Percentiles rank a stretch among this genome's conserved stretches.
Conservation (phyloP, 345 rosid genomes). For the Citrus australasica region DNA sequence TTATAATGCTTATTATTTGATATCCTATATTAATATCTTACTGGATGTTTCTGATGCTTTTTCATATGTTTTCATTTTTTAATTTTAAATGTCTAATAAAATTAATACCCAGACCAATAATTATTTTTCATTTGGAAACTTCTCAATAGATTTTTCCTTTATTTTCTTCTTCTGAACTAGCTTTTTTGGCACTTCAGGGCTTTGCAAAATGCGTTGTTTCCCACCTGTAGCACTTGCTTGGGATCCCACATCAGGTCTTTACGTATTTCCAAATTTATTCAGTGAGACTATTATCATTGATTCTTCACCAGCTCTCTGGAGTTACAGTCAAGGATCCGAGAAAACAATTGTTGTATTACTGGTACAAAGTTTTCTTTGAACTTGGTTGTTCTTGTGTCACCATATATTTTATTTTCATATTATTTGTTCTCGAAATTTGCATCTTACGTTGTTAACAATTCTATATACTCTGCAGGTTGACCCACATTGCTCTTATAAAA, state of each 20-base stretch:
- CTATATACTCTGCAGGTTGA: conserved; percentile 64
- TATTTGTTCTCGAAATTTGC: conserved; percentile 4
- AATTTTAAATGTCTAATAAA: not conserved
- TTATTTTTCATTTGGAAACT: not conserved
- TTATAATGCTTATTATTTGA: not conserved
- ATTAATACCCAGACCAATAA: not conserved
- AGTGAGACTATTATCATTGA: conserved; percentile 69
- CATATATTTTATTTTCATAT: conserved; percentile 8
- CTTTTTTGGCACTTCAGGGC: conserved; percentile 49
- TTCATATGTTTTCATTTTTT: not conserved
- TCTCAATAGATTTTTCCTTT: conserved; percentile 2
- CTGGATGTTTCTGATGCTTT: not conserved
- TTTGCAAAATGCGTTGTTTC: conserved; percentile 96
- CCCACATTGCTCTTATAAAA: conserved; percentile 90
- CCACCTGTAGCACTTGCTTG: conserved; percentile 98
- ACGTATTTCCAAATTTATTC: conserved; percentile 67
- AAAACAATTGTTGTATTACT: conserved; percentile 71
- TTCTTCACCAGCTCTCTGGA: conserved; percentile 82
- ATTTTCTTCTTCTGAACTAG: conserved; percentile 15
- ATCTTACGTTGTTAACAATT: conserved; percentile 1
- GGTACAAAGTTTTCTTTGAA: conserved; percentile 36
- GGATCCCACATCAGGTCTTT: conserved; percentile 84
- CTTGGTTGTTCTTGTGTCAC: not conserved
- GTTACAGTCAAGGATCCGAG: conserved; percentile 60
- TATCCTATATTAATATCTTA: not conserved